These are phyloP conservation scores for Mucor circinelloides DNA, from an alignment of 371 early-diverging fungal species.

Conservation along the genomic window DNA sequence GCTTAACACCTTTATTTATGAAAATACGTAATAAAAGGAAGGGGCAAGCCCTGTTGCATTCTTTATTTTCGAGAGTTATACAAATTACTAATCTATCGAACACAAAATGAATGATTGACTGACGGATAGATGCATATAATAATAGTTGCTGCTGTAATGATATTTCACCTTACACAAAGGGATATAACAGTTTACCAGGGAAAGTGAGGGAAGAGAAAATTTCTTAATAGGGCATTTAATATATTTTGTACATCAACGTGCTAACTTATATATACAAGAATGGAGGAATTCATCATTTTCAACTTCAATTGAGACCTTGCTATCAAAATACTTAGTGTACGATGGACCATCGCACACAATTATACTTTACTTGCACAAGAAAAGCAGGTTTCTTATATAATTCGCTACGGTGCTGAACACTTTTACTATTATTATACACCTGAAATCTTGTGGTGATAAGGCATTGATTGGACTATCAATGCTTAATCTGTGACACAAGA, in stretches of 20 bases:
- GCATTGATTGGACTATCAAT: neutral
- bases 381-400: neutral
- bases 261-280: neutral
- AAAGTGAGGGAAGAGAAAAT: neutral
- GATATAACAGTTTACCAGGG: neutral
- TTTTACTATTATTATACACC: neutral
- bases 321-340: neutral
- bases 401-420: neutral
- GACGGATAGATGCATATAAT: neutral
- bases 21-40: neutral
- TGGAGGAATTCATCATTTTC: neutral
- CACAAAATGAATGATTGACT: neutral
- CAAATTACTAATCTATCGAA: neutral
- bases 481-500: neutral
- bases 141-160: neutral
- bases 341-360: neutral
- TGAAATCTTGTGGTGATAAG: neutral
- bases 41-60: neutral
- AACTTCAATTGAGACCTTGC: neutral
- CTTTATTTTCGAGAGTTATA: neutral
- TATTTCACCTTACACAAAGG: neutral
- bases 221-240: neutral
- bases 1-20: neutral
- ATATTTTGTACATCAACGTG: slow-evolving; percentile 8
- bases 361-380: neutral